A percentile compares a stretch with the other conserved stretches of the same genome.
phyloP scores from a whole-genome alignment of 768 basidiomycete species.

The Leccinum truebloodii region DNA sequence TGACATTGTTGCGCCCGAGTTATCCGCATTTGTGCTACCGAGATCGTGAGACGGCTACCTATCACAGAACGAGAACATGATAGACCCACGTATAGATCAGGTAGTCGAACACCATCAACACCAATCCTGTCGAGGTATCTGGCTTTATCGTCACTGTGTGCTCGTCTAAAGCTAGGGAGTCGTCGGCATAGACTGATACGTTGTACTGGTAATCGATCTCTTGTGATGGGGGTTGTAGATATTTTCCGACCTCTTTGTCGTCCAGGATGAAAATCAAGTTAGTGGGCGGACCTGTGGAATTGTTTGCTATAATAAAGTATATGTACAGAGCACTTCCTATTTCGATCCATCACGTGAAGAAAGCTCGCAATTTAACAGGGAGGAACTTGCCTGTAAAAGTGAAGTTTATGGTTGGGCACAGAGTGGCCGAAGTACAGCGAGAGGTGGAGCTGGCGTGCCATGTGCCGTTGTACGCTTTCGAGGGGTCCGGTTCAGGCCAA shows the following conservation, averaged over 20 bases:
- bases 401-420: not conserved
- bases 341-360: not conserved
- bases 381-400: constrained; percentile 11
- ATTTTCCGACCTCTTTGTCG: not conserved
- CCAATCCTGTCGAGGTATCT: not conserved
- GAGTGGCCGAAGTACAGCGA: no score
- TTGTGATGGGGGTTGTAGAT: not conserved
- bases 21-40: not conserved
- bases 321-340: constrained; percentile 20
- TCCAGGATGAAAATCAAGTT: constrained; percentile 13
- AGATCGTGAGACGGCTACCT: not conserved
- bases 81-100: constrained; percentile 12
- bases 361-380: not conserved
- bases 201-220: constrained; percentile 15
- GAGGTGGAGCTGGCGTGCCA: no score
- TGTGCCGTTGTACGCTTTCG: no score
- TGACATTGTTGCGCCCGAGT: no score
- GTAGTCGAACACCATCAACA: constrained; percentile 21
- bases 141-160: constrained; percentile 14
- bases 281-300: not conserved
- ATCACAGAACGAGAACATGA: not conserved
- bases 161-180: constrained; percentile 7
- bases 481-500: no score
- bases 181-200: constrained; percentile 15
- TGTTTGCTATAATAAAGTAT: constrained; percentile 21